Percentiles rank a stretch among this genome's conserved stretches.
Evolutionary conservation across 2,329 filamentous ascomycete genomes (phyloP).

Genomic region (Arthrobotrys iridis): DNA sequence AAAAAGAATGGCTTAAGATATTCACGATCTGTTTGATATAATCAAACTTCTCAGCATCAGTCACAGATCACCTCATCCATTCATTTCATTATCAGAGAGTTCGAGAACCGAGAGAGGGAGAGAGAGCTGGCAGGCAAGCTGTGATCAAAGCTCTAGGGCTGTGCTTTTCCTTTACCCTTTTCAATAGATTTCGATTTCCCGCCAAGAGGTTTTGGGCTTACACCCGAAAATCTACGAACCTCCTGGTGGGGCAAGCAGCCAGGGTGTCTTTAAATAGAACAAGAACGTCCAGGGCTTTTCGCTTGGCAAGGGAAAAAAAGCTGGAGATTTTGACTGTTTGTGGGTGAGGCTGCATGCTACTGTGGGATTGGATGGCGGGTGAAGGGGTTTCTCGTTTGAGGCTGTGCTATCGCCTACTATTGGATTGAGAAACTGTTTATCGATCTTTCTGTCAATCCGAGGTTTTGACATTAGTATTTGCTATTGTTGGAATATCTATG

Average conservation of each 20-base stretch:
- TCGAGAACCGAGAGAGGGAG: neutral
- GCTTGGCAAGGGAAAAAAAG: neutral
- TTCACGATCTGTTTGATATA: too few species aligned
- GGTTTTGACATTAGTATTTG: neutral
- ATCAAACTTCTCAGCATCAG: neutral
- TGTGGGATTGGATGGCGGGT: neutral
- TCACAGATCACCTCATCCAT: neutral
- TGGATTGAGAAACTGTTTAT: too few species aligned
- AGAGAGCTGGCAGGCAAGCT: neutral
- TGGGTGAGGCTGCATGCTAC: neutral
- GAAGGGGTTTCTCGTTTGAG: neutral
- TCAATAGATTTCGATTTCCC: neutral
- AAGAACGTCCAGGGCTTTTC: conserved; percentile 6
- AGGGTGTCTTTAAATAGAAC: conserved; percentile 29
- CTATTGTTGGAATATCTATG: neutral
- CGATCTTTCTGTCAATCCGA: too few species aligned
- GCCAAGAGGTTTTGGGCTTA: conserved; percentile 10
- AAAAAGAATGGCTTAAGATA: too few species aligned
- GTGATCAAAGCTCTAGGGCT: conserved; percentile 8
- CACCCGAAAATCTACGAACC: neutral
- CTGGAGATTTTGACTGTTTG: conserved; percentile 34
- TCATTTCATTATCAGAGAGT: neutral
- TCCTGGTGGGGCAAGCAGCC: neutral
- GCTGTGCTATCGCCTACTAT: neutral
- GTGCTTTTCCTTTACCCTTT: conserved; percentile 16